Evolutionary conservation across 1,284 basidiomycete genomes (phyloP).

Genomic region (Thecaphora thlaspeos): DNA sequence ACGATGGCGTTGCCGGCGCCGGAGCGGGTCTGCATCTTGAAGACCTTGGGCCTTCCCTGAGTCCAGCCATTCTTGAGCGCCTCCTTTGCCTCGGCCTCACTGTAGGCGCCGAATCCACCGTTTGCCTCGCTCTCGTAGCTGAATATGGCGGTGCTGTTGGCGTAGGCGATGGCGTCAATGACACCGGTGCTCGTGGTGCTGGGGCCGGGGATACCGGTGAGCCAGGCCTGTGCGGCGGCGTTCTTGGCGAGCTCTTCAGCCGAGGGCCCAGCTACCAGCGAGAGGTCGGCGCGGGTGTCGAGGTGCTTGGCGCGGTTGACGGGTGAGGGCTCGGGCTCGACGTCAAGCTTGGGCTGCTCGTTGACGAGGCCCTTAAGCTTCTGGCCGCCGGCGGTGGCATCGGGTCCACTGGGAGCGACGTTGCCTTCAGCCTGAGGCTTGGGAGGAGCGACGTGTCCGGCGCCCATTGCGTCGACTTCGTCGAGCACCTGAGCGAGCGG

Average conservation of each 20-base stretch:
- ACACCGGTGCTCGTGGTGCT: slow-evolving; percentile 38
- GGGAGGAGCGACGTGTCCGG: slow-evolving; percentile 20
- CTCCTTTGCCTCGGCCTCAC: slow-evolving; percentile 41
- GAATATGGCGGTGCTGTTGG: slow-evolving; percentile 49
- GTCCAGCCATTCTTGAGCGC: slow-evolving; percentile 30
- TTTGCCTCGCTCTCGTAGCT: slow-evolving; percentile 54
- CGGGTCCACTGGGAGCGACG: slow-evolving; percentile 30
- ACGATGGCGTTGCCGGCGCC: slow-evolving; percentile 64
- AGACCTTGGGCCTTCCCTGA: slow-evolving; percentile 43
- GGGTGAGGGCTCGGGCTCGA: slow-evolving; percentile 33
- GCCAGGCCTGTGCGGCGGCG: slow-evolving; percentile 37
- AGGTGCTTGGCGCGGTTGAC: slow-evolving; percentile 36
- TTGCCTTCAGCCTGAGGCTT: slow-evolving; percentile 22
- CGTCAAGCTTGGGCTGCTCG: slow-evolving; percentile 21
- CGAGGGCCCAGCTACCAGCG: slow-evolving; percentile 25
- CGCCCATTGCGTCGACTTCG: slow-evolving; percentile 31
- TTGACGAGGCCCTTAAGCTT: slow-evolving; percentile 39
- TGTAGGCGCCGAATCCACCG: slow-evolving; percentile 49
- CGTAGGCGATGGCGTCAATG: slow-evolving; percentile 53
- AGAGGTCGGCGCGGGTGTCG: slow-evolving; percentile 40
- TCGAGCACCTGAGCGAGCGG: slow-evolving; percentile 43
- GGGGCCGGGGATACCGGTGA: slow-evolving; percentile 35
- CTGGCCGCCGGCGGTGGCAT: slow-evolving; percentile 29
- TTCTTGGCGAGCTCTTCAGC: slow-evolving; percentile 35
- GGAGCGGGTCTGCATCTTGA: slow-evolving; percentile 60